Evolutionary conservation across 2,329 filamentous ascomycete genomes (phyloP).

Genomic region (Verticillium longisporum): DNA sequence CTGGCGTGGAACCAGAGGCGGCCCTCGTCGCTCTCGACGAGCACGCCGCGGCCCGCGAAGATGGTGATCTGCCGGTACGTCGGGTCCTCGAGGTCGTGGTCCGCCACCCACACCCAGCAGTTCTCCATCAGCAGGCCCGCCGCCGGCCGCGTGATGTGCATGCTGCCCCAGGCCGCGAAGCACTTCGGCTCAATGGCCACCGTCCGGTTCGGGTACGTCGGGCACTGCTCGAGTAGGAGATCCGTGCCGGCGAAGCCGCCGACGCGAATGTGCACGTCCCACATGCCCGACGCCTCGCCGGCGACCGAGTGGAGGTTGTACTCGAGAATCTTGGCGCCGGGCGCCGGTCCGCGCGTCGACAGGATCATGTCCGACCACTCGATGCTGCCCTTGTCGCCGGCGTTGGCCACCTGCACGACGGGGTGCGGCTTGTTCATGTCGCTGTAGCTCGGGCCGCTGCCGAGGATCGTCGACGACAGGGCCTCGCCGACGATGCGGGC

Average conservation of each 20-base stretch:
- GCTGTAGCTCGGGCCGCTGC: slow-evolving; percentile 47
- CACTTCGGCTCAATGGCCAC: slow-evolving; percentile 23
- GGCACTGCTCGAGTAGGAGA: slow-evolving; percentile 56
- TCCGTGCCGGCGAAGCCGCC: slow-evolving; percentile 66
- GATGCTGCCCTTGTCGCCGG: slow-evolving; percentile 57
- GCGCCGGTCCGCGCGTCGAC: slow-evolving; percentile 57
- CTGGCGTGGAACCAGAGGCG: slow-evolving; percentile 59
- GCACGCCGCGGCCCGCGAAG: slow-evolving; percentile 44
- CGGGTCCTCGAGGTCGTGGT: slow-evolving; percentile 48
- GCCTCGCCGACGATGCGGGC: slow-evolving; percentile 55
- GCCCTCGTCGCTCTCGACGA: slow-evolving; percentile 35
- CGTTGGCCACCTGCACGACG: slow-evolving; percentile 58
- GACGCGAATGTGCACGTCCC: slow-evolving; percentile 73
- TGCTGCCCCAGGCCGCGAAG: slow-evolving; percentile 33
- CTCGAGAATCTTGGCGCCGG: slow-evolving; percentile 65
- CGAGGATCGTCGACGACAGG: slow-evolving; percentile 46
- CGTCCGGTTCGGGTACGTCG: slow-evolving; percentile 32
- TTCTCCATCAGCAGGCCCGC: slow-evolving; percentile 34
- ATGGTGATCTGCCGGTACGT: slow-evolving; percentile 41
- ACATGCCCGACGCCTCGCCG: slow-evolving; percentile 47
- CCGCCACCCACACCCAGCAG: slow-evolving; percentile 40
- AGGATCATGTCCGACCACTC: slow-evolving; percentile 70
- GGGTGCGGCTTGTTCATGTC: slow-evolving; percentile 52
- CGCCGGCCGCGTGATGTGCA: slow-evolving; percentile 31
- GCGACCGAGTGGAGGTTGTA: slow-evolving; percentile 57